Evolutionary conservation across 805 yeast genomes (phyloP).

Genomic region (Wickerhamomyces canadensis): DNA sequence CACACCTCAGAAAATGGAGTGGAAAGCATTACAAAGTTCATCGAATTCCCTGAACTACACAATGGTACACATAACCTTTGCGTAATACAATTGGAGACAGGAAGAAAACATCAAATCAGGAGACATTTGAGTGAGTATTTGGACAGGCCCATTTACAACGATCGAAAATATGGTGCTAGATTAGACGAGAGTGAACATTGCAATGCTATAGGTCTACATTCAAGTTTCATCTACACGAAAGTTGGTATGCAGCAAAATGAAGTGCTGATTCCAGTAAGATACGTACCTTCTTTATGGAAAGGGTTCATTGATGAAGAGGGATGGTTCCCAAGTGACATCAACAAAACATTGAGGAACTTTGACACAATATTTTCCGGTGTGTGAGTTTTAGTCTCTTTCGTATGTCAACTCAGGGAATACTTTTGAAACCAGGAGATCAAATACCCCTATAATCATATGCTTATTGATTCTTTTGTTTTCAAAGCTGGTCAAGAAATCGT

Average conservation of each 20-base stretch:
- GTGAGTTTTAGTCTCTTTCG: too few species aligned
- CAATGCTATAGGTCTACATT: slow-evolving; percentile 31
- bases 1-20: slow-evolving; percentile 2
- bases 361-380: slow-evolving; percentile 9
- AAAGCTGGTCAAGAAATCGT: slow-evolving; percentile 29
- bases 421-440: slow-evolving; percentile 37
- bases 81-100: slow-evolving; percentile 30
- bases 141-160: slow-evolving; percentile 27
- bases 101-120: slow-evolving; percentile 37
- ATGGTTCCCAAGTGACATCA: slow-evolving; percentile 18
- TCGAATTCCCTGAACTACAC: slow-evolving; percentile 3
- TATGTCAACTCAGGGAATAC: slow-evolving; percentile 32
- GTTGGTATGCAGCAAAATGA: slow-evolving; percentile 23
- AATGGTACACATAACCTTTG: slow-evolving; percentile 18
- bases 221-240: slow-evolving; percentile 27
- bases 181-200: too few species aligned
- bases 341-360: slow-evolving; percentile 18
- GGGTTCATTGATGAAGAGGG: slow-evolving; percentile 23
- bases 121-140: slow-evolving; percentile 23
- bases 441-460: slow-evolving; percentile 33
- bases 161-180: slow-evolving; percentile 23
- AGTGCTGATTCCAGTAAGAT: slow-evolving; percentile 11
- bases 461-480: slow-evolving; percentile 36
- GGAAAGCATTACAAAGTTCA: slow-evolving; percentile 12
- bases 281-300: slow-evolving; percentile 22